Base-by-base conservation (phyloP, 2,329 filamentous ascomycete genomes). In the Stemphylium vesicarium region DNA sequence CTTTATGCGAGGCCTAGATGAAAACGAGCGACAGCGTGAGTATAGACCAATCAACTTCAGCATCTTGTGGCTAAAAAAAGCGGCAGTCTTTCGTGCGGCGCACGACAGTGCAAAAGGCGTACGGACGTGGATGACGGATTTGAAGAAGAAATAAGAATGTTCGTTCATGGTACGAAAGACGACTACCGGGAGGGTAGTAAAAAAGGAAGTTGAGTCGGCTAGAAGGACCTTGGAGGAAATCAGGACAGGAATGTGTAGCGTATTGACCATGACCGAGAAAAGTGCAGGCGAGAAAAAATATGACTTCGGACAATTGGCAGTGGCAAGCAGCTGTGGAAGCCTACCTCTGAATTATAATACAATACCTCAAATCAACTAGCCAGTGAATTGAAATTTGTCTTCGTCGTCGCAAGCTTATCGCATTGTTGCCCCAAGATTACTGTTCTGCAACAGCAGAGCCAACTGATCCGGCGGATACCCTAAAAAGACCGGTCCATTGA, bases 401-500 rank as follows among this genome's bases (percentile, higher is more conserved):
- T 37, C 32, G 50, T 45, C 36, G 10, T 33, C 24, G 26, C 24
- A 36, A 29, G 16, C 37, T 66, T 62, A 73, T 42, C 68, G 59
- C 57, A 69, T 64, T 18, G 61, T 56, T n/a, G 63, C 61, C 12
- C 70, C 70, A n/a, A 75, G 56, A 40, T 73, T 73, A 40, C 73
- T 74, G 42, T 74, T 74, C 42, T 76, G 72, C 40, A 76, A 51
- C 11, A 76, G 41, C 6, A 60, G 59, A 38, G 71, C 66, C 26
- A 75, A 57, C 52, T 77, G 74, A 9, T 76, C 74, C 32, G 74
- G 71, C 2, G 74, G 68, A 51, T 96, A 97, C 0, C 94, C 94
- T 66, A 98, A 91, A 70, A 97, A 97, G 0, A 97, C 92, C 0
- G 94, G 94, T 0, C 94, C 94, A 8, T 91, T 96, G 70, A 97